Percentiles rank a stretch among this genome's conserved stretches.
Conservation (phyloP, 148 eudicot species). For the Spergularia bocconei region DNA sequence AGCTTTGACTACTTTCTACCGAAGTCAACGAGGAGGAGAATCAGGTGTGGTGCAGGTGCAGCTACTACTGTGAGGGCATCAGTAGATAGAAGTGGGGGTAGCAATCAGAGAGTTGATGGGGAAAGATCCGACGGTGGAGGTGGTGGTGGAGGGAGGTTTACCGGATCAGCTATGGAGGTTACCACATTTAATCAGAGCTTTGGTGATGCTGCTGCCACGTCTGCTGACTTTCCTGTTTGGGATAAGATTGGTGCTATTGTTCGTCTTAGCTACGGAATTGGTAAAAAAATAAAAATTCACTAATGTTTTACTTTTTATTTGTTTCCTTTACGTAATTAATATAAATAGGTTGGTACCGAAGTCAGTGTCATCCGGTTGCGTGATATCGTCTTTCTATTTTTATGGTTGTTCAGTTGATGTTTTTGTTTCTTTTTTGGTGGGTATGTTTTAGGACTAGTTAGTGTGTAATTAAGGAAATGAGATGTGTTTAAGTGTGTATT, state of each 20-base stretch:
- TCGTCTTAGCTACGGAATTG: constrained; percentile 88
- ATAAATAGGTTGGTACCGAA: not conserved
- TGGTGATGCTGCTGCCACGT: constrained; percentile 35
- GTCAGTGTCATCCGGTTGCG: too few species aligned
- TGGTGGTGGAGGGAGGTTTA: constrained; percentile 45
- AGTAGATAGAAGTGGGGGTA: constrained; percentile 7
- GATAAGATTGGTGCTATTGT: constrained; percentile 90
- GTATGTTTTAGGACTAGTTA: not conserved
- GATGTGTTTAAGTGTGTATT: not conserved
- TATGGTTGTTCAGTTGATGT: not conserved
- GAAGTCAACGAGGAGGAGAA: constrained; percentile 32
- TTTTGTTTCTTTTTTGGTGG: not conserved
- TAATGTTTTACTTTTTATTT: not conserved
- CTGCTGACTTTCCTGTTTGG: constrained; percentile 72
- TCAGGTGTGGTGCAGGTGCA: constrained; percentile 14
- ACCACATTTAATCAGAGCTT: constrained; percentile 76
- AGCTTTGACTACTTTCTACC: constrained; percentile 29
- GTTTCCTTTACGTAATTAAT: not conserved
- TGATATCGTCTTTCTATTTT: too few species aligned
- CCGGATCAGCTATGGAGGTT: constrained; percentile 81
- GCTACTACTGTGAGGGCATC: constrained; percentile 35
- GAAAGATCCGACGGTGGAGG: constrained; percentile 41
- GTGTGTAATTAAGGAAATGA: too few species aligned
- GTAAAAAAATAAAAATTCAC: constrained; percentile 28
- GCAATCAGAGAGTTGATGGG: constrained; percentile 28